Evolutionary conservation across 495 filamentous ascomycete species (phyloP).

Genomic region (Tirmania nivea): DNA sequence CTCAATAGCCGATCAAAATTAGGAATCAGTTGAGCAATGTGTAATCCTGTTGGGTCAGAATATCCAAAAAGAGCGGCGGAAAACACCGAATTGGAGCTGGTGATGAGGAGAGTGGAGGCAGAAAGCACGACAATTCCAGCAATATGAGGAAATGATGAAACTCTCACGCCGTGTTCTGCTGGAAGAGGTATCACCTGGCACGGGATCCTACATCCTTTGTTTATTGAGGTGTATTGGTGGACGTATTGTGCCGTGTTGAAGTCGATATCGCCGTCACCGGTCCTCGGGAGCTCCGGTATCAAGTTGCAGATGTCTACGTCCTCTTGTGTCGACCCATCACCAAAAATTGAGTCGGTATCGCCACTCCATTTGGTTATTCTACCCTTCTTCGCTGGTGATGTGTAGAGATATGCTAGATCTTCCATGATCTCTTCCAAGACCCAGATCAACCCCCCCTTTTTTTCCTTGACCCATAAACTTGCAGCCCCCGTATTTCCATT

Average conservation of each 20-base stretch:
- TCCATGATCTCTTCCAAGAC: conserved; percentile 94
- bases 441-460: conserved; percentile 83
- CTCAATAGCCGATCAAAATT: conserved; percentile 64
- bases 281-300: conserved; percentile 60
- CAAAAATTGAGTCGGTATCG: conserved; percentile 40
- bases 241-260: conserved; percentile 43
- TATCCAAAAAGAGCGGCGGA: conserved; percentile 79
- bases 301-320: conserved; percentile 50
- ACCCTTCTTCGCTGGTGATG: background rate
- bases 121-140: conserved; percentile 86
- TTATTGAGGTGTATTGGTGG: conserved; percentile 64
- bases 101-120: conserved; percentile 51
- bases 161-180: conserved; percentile 41
- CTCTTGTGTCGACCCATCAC: conserved; percentile 34
- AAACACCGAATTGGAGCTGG: conserved; percentile 86
- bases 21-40: conserved; percentile 62
- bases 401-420: conserved; percentile 49
- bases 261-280: conserved; percentile 46
- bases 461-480: conserved; percentile 96
- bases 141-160: conserved; percentile 91
- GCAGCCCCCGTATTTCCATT: conserved; percentile 80
- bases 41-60: conserved; percentile 54
- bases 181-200: conserved; percentile 47
- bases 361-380: conserved; percentile 23
- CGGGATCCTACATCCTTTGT: conserved; percentile 56